phyloP scores from a whole-genome alignment of 805 yeast species.

The Lipomyces starkeyi region DNA sequence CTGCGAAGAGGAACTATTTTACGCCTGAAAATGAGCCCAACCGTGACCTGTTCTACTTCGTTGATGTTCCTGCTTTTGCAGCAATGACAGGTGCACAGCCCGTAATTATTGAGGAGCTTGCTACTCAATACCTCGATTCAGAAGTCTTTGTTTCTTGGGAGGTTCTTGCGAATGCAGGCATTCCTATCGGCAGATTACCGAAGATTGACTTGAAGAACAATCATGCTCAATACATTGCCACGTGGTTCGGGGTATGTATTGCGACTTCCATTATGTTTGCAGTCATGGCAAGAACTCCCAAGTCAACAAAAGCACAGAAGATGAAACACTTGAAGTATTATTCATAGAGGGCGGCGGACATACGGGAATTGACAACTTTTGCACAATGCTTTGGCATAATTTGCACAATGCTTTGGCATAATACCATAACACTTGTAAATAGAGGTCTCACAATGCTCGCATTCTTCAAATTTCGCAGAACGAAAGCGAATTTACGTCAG shows the following conservation, averaged over 20 bases:
- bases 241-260: constrained; percentile 91
- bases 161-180: constrained; percentile 70
- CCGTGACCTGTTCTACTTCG: constrained; percentile 72
- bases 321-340: constrained; percentile 25
- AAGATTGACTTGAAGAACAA: constrained; percentile 82
- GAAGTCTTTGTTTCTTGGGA: constrained; percentile 48
- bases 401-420: background rate
- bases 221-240: constrained; percentile 87
- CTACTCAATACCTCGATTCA: constrained; percentile 47
- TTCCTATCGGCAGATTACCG: constrained; percentile 87
- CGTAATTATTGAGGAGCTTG: constrained; percentile 74
- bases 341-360: constrained; percentile 8
- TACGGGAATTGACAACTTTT: background rate
- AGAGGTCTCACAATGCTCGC: background rate
- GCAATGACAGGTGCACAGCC: constrained; percentile 68
- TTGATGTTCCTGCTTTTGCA: constrained; percentile 85
- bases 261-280: constrained; percentile 72
- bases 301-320: constrained; percentile 26
- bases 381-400: background rate
- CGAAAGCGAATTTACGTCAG: too few relatives aligned
- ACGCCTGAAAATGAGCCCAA: constrained; percentile 74
- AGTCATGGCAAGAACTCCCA: constrained; percentile 55
- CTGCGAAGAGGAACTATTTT: constrained; percentile 53
- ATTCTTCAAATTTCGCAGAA: too few relatives aligned
- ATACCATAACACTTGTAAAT: too few relatives aligned